A percentile compares a stretch with the other conserved stretches of the same genome.
These are phyloP conservation scores for Sphaerobolus stellatus DNA, from an alignment of 1,284 basidiomycete species.

Conservation along the genomic window DNA sequence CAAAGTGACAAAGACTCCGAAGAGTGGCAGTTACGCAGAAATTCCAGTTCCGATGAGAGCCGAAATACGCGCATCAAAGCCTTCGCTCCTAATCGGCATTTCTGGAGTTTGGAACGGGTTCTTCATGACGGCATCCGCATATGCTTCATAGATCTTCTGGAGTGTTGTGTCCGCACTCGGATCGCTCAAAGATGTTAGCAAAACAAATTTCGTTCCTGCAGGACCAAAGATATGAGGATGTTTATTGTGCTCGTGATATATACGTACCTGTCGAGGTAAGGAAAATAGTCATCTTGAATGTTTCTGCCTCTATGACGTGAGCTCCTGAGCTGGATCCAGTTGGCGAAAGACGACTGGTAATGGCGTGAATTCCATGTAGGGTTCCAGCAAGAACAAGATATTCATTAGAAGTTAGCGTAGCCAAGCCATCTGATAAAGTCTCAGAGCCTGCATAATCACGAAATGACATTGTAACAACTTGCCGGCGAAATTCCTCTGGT, in stretches of 20 bases:
- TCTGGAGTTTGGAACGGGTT: conserved; percentile 99
- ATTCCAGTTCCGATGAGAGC: conserved; percentile 48
- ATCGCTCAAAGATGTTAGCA: conserved; percentile 81
- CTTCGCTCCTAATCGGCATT: conserved; percentile 94
- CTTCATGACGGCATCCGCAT: conserved; percentile 96
- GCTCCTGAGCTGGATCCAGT: conserved; percentile 81
- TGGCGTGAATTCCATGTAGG: conserved; percentile 96
- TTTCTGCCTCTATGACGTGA: conserved; percentile 92
- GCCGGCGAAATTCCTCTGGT: conserved; percentile 90
- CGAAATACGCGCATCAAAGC: conserved; percentile 77
- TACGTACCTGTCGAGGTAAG: conserved; percentile 91
- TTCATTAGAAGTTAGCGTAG: conserved; percentile 91
- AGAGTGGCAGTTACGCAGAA: not conserved
- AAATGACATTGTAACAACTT: conserved; percentile 21
- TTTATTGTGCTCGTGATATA: not conserved
- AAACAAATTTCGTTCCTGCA: conserved; percentile 95
- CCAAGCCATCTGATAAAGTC: conserved; percentile 75
- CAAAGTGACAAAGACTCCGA: no score
- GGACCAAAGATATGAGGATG: conserved; percentile 22
- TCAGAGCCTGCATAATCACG: conserved; percentile 25
- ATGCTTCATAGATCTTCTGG: conserved; percentile 86
- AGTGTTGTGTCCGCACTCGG: conserved; percentile 69
- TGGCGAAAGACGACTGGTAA: conserved; percentile 90
- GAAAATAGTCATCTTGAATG: conserved; percentile 87
- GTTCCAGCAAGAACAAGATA: conserved; percentile 97